Percentiles rank a stretch among this genome's conserved stretches.
phyloP scores from a whole-genome alignment of 192 early-diverging fungal species.

The Lunasporangiospora selenospora region DNA sequence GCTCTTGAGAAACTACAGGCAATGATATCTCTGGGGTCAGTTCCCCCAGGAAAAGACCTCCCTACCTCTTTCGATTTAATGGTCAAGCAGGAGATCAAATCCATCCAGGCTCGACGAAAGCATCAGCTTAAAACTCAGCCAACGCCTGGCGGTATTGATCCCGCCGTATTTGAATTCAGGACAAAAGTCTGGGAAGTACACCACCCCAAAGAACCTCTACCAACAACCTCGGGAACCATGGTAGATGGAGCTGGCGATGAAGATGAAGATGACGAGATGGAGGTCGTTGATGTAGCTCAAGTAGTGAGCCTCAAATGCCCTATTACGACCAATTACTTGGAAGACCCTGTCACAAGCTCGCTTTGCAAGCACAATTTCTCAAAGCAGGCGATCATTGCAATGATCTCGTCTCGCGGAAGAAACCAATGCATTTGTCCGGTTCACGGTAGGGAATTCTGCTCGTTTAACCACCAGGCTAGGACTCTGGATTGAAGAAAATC shows the following conservation, averaged over 20 bases:
- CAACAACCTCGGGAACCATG: not conserved
- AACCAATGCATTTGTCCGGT: slow-evolving; percentile 13
- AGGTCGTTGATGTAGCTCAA: slow-evolving; percentile 9
- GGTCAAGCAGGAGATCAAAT: slow-evolving; percentile 20
- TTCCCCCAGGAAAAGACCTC: slow-evolving; percentile 10
- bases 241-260: slow-evolving; percentile 16
- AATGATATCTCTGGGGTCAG: not conserved
- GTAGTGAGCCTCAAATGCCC: slow-evolving; percentile 51
- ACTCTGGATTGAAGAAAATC: slow-evolving; percentile 29
- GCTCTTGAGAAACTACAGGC: slow-evolving; percentile 17
- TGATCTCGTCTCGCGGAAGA: slow-evolving; percentile 10
- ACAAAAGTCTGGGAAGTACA: slow-evolving; percentile 42
- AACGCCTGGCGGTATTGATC: slow-evolving; percentile 19
- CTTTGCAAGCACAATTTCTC: slow-evolving; percentile 61
- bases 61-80: slow-evolving; percentile 9
- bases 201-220: slow-evolving; percentile 17
- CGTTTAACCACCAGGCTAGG: too few relatives aligned
- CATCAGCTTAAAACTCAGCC: slow-evolving; percentile 1
- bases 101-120: slow-evolving; percentile 14
- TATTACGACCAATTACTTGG: slow-evolving; percentile 56
- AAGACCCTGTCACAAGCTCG: slow-evolving; percentile 61
- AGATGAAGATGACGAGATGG: slow-evolving; percentile 36
- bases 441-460: slow-evolving; percentile 17
- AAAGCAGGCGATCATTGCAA: slow-evolving; percentile 42
- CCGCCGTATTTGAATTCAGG: slow-evolving; percentile 19